Base-by-base conservation (phyloP, 2,329 filamentous ascomycete genomes). In the Orbilia quercus region DNA sequence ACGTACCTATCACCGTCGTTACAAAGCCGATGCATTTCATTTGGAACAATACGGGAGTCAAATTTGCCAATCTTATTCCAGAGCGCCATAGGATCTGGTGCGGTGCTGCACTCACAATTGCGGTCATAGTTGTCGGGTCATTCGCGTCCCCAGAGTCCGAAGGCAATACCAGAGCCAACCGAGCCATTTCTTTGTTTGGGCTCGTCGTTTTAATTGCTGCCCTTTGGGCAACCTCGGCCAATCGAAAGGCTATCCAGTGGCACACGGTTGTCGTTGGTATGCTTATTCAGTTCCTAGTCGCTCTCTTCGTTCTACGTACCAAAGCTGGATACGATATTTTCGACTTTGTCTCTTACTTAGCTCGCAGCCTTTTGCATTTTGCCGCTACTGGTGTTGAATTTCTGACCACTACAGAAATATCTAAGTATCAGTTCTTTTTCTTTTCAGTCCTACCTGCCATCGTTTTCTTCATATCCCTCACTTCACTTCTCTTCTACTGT, bases 401-500 rank as follows among this genome's bases (percentile, higher is more conserved):
- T 83, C 81, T 97, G 77, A 90, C 88, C 0, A 82, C 83, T 12
- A 60, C 77, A 0, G 80, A 80, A 6, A 82, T 84, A 4, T 79
- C 82, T 2, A 36, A 81, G 1, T 78, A 84, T 0, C 76, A 78
- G 2, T 92, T 85, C 86, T 96, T 96, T 85, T 84, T 96, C 75
- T 84, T 90, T 54, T 83, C 85, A 54, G 92, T 96, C 75, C 85
- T 96, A n/a, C 92, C 93, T 0, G 89, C 93, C 78, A 96, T 97
- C 81, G 91, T 96, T 83, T 97, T 96, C 87, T 96, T 97, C 87
- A 90, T 96, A 69, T 88, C 92, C 0, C 84, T 96, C n/a, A 91
- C 96, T 23, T 91, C 96, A 81, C 86, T 96, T 12, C 82, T 96
- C 45, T 96, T 91, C 83, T 90, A 93, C 83, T 84, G 88, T 77